These are phyloP conservation scores for Solanum sejunctum DNA, from an alignment of 257 asterid species.

Conservation along the genomic window DNA sequence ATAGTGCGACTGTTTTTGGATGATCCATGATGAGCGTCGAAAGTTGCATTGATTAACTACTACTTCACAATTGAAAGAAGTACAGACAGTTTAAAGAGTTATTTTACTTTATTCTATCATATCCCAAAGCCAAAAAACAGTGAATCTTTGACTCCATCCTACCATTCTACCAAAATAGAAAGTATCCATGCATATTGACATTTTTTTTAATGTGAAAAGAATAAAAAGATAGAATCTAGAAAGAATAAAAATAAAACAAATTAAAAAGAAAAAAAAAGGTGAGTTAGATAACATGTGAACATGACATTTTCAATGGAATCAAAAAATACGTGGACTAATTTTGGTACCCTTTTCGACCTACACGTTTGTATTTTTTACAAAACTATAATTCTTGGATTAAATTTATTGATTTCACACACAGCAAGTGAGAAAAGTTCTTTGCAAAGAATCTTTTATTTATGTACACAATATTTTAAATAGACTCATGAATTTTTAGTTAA, in stretches of 20 bases:
- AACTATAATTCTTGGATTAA: background rate
- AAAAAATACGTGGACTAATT: background rate
- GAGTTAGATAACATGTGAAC: background rate
- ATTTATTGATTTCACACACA: background rate
- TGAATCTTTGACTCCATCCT: too few relatives aligned
- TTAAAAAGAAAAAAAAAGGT: background rate
- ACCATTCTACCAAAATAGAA: background rate
- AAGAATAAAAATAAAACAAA: background rate
- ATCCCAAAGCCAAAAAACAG: too few relatives aligned
- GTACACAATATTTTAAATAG: too few relatives aligned
- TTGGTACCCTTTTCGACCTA: background rate
- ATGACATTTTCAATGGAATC: background rate
- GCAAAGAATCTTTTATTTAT: background rate
- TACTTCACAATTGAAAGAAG: too few relatives aligned
- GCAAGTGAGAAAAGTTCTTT: background rate
- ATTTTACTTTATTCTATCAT: too few relatives aligned
- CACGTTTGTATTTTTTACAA: background rate
- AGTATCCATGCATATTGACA: background rate
- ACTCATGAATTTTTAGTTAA: too few relatives aligned
- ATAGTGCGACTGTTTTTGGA: too few relatives aligned
- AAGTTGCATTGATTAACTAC: too few relatives aligned
- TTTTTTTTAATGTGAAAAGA: background rate
- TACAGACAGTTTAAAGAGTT: too few relatives aligned
- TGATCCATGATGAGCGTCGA: too few relatives aligned
- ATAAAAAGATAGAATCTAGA: background rate